A percentile compares a stretch with the other conserved stretches of the same genome.
Evolutionary conservation across 2,329 filamentous ascomycete genomes (phyloP).

Genomic region (Penicillium crustosum): DNA sequence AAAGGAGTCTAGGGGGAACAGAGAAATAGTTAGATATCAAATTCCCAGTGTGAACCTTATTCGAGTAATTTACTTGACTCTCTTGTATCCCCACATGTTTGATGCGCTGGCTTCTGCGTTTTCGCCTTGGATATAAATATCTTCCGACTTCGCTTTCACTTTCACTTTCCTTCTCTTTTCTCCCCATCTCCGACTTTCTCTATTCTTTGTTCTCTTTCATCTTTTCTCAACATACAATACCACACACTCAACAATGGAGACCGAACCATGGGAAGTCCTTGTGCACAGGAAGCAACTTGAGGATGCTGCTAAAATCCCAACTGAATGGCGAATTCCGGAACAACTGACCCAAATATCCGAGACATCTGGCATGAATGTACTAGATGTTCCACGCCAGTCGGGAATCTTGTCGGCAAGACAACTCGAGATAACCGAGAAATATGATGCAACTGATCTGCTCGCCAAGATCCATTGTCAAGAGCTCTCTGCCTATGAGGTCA

Average conservation of each 20-base stretch:
- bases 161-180: not conserved
- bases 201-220: not conserved
- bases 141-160: not conserved
- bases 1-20: no score
- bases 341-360: conserved; percentile 9
- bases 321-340: conserved; percentile 13
- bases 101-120: not conserved
- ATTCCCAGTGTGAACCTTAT: not conserved
- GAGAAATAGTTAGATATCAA: not conserved
- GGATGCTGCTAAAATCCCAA: conserved; percentile 11
- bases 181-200: not conserved
- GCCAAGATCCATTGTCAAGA: conserved; percentile 5
- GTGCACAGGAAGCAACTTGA: conserved; percentile 15
- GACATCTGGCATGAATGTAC: conserved; percentile 10
- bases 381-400: conserved; percentile 14
- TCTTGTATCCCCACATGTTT: not conserved
- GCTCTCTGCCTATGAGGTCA: conserved; percentile 16
- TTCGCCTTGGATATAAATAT: conserved; percentile 7
- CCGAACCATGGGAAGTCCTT: conserved; percentile 10
- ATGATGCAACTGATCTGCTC: conserved; percentile 17
- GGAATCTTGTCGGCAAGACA: conserved; percentile 11
- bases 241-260: conserved; percentile 4
- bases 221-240: no score
- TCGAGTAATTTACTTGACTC: not conserved
- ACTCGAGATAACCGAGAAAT: conserved; percentile 15